Conservation (phyloP, 176 grass and related monocot genomes). For the Oryza meyeriana region DNA sequence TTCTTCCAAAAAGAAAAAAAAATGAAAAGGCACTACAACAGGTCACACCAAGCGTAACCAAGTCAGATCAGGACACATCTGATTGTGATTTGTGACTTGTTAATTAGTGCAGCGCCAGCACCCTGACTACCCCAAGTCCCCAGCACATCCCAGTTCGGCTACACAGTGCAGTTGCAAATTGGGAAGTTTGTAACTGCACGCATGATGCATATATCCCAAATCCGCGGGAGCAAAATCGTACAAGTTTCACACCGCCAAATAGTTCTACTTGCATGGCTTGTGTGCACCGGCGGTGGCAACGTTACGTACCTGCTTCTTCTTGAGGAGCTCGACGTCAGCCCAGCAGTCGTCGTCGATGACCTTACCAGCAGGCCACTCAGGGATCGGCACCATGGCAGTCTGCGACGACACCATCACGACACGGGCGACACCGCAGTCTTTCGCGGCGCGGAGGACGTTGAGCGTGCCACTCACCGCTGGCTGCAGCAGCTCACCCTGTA, state of each 20-base stretch:
- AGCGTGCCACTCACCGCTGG: slow-evolving; percentile 59
- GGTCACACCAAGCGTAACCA: not conserved
- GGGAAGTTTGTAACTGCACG: not conserved
- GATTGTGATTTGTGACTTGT: too few relatives aligned
- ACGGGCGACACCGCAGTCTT: slow-evolving; percentile 26
- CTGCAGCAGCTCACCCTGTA: slow-evolving; percentile 44
- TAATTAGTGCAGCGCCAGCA: too few relatives aligned
- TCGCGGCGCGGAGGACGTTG: slow-evolving; percentile 52
- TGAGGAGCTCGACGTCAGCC: slow-evolving; percentile 51
- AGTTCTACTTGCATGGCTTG: not conserved
- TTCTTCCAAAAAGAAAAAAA: too few relatives aligned
- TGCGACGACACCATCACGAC: slow-evolving; percentile 54
- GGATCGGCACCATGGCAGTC: slow-evolving; percentile 34
- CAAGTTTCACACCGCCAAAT: not conserved
- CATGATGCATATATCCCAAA: not conserved
- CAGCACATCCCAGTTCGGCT: not conserved
- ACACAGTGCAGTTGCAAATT: not conserved
- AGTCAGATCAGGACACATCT: not conserved
- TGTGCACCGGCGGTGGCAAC: not conserved
- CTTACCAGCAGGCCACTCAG: slow-evolving; percentile 49
- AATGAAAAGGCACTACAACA: not conserved
- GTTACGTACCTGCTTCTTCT: slow-evolving; percentile 39
- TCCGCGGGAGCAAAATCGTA: not conserved
- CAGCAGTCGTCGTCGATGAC: slow-evolving; percentile 48
- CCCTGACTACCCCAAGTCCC: too few relatives aligned